Evolutionary conservation across 495 filamentous ascomycete genomes (phyloP).

Genomic region (Mycothermus thermophilus): DNA sequence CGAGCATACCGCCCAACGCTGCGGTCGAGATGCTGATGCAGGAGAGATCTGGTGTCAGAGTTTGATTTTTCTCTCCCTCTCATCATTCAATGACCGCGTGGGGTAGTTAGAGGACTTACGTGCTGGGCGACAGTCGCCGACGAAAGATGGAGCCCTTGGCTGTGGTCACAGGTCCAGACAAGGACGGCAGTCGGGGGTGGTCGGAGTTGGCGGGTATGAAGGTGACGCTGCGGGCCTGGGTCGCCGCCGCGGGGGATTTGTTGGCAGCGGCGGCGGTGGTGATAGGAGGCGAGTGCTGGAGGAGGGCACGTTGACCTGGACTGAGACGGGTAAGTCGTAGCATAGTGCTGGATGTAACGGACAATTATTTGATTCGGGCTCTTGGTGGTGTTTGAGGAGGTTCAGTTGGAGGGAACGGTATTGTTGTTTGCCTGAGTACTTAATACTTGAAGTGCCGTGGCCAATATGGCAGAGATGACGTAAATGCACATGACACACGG

Average conservation of each 20-base stretch:
- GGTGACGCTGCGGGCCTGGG: not conserved
- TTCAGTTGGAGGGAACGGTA: no score
- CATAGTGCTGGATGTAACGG: not conserved
- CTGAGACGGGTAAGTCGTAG: conserved; percentile 1
- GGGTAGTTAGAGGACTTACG: not conserved
- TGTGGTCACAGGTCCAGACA: not conserved
- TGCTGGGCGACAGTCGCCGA: not conserved
- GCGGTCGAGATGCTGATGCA: not conserved
- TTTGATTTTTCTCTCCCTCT: not conserved
- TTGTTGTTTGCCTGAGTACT: no score
- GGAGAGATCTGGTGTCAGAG: no score
- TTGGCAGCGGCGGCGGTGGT: not conserved
- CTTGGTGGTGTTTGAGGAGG: no score
- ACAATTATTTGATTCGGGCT: not conserved
- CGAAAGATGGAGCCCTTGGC: no score
- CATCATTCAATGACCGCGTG: not conserved
- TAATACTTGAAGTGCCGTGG: no score
- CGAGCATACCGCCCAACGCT: not conserved
- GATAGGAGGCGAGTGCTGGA: not conserved
- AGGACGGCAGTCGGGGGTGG: not conserved
- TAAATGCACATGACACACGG: no score
- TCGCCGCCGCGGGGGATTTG: no score
- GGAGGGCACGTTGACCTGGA: conserved; percentile 1
- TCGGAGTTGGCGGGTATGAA: not conserved
- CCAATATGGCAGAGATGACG: no score